Evolutionary conservation across 805 yeast genomes (phyloP).

Genomic region (Scheffersomyces ergatensis): DNA sequence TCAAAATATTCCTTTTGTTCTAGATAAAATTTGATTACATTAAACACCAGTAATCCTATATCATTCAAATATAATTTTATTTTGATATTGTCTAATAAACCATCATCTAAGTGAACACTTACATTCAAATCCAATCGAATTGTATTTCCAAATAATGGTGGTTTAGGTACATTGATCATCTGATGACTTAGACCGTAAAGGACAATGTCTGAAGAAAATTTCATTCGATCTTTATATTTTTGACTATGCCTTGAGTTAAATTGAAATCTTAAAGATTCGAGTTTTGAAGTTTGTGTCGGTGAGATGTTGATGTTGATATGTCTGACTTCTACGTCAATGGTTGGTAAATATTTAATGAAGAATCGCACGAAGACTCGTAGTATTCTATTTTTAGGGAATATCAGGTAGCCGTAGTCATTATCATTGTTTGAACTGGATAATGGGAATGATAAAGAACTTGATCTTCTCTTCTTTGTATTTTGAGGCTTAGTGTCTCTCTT

Average conservation of each 20-base stretch:
- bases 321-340: conserved; percentile 20
- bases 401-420: conserved; percentile 3
- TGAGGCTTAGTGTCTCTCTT: background rate
- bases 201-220: conserved; percentile 12
- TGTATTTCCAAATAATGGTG: conserved; percentile 7
- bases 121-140: conserved; percentile 13
- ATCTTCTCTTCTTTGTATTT: background rate
- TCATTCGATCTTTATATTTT: conserved; percentile 12
- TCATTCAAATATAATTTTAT: conserved; percentile 19
- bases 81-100: conserved; percentile 15
- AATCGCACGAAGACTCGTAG: conserved; percentile 9
- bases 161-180: background rate
- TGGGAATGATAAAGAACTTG: background rate
- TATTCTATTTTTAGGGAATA: conserved; percentile 15
- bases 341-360: conserved; percentile 17
- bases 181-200: conserved; percentile 8
- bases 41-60: conserved; percentile 18
- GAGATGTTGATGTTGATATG: conserved; percentile 7
- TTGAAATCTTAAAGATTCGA: conserved; percentile 20
- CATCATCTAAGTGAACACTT: conserved; percentile 13
- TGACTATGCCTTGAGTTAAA: conserved; percentile 17
- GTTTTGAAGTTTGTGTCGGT: conserved; percentile 4
- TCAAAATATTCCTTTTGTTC: conserved; percentile 2
- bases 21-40: conserved; percentile 14
- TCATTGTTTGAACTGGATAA: background rate